These are phyloP conservation scores for Sclerotinia minor DNA, from an alignment of 2,329 filamentous ascomycete genomes.

Conservation along the genomic window DNA sequence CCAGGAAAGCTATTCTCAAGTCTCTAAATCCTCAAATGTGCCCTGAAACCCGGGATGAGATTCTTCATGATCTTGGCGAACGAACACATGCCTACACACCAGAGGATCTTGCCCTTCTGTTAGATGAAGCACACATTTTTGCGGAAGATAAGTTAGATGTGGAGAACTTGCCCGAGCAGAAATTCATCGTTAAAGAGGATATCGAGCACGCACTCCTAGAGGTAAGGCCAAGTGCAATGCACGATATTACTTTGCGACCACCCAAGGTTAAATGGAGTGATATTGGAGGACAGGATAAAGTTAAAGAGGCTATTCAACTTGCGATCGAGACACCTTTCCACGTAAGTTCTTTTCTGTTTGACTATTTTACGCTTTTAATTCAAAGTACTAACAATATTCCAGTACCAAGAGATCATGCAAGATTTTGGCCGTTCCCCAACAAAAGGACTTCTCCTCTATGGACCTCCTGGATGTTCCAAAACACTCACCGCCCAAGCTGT, in stretches of 20 bases:
- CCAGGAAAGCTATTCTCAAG: conserved; percentile 73
- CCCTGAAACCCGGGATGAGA: conserved; percentile 51
- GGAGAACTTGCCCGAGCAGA: conserved; percentile 10
- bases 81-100: conserved; percentile 87
- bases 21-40: conserved; percentile 49
- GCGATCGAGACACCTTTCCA: conserved; percentile 42
- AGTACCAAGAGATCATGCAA: conserved; percentile 53
- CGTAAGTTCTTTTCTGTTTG: conserved; percentile 29
- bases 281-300: conserved; percentile 78
- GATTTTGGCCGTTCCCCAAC: conserved; percentile 58
- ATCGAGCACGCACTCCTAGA: conserved; percentile 64
- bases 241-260: conserved; percentile 84
- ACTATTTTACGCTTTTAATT: not conserved
- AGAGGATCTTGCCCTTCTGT: conserved; percentile 68
- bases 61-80: conserved; percentile 63
- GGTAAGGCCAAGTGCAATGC: conserved; percentile 81
- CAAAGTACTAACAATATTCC: conserved; percentile 27
- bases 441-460: conserved; percentile 86
- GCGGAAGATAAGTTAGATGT: conserved; percentile 37
- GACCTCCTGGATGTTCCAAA: conserved; percentile 92
- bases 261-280: conserved; percentile 84
- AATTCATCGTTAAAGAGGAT: conserved; percentile 48
- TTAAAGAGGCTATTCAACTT: conserved; percentile 62
- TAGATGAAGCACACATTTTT: conserved; percentile 52
- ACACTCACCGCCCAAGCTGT: conserved; percentile 89